A percentile compares a stretch with the other conserved stretches of the same genome.
These are phyloP conservation scores for Capsicum chinense DNA, from an alignment of 257 asterid species.

Conservation along the genomic window DNA sequence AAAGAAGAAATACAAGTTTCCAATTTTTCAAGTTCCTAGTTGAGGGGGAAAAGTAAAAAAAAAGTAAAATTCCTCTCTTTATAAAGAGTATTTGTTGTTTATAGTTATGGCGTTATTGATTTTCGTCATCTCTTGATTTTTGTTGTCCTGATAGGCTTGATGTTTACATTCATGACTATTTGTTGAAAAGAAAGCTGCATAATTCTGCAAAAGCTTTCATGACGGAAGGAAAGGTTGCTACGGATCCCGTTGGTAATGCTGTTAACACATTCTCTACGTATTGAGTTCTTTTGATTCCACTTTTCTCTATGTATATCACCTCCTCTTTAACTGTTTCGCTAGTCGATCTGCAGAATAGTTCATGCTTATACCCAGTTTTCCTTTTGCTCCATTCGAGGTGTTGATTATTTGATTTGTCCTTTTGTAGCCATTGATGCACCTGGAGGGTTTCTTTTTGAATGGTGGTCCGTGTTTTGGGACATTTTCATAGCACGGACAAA, in stretches of 20 bases:
- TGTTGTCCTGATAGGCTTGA: slow-evolving; percentile 76
- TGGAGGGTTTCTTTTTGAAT: slow-evolving; percentile 97
- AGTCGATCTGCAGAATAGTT: background rate
- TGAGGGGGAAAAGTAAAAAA: slow-evolving; percentile 2
- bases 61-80: background rate
- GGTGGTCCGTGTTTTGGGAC: slow-evolving; percentile 99
- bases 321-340: background rate
- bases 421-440: slow-evolving; percentile 97
- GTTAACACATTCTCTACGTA: background rate
- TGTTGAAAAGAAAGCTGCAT: slow-evolving; percentile 84
- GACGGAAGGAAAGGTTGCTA: slow-evolving; percentile 99
- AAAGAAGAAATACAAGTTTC: background rate
- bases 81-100: background rate
- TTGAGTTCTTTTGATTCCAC: background rate
- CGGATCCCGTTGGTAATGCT: slow-evolving; percentile 92
- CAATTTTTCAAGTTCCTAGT: background rate
- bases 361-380: background rate
- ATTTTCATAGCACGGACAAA: slow-evolving; percentile 97
- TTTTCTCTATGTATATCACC: background rate
- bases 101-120: background rate
- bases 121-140: background rate
- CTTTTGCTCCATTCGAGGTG: background rate
- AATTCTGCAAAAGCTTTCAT: slow-evolving; percentile 97
- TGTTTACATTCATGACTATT: slow-evolving; percentile 96
- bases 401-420: slow-evolving; percentile 16